phyloP scores from a whole-genome alignment of 768 basidiomycete species.

The Russula ochroleuca region DNA sequence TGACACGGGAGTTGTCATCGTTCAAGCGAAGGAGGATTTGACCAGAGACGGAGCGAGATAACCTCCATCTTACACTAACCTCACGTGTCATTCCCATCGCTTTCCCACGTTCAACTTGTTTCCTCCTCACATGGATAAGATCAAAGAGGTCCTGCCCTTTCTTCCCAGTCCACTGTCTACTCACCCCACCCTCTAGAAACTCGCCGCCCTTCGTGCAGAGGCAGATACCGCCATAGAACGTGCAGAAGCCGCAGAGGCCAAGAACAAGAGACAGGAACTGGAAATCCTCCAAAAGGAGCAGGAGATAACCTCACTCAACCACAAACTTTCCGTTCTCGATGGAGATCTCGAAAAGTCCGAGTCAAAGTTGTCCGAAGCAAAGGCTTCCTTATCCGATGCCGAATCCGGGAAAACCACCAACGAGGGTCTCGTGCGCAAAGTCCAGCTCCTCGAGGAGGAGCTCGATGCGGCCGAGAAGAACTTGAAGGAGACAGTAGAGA shows the following conservation, averaged over 20 bases:
- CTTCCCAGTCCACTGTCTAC: background rate
- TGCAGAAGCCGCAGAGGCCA: conserved; percentile 82
- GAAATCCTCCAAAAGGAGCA: conserved; percentile 77
- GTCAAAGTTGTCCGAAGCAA: conserved; percentile 56
- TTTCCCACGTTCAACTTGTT: conserved; percentile 21
- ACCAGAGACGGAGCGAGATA: background rate
- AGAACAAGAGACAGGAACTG: conserved; percentile 72
- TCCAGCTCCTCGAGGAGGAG: conserved; percentile 91
- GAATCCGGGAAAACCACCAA: conserved; percentile 66
- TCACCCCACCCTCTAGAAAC: conserved; percentile 48
- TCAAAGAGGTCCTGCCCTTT: conserved; percentile 40
- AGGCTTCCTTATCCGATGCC: conserved; percentile 60
- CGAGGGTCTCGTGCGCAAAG: conserved; percentile 75
- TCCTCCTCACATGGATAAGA: conserved; percentile 41
- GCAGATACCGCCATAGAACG: conserved; percentile 77
- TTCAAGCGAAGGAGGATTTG: conserved; percentile 5
- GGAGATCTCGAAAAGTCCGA: conserved; percentile 69
- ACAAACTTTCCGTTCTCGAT: conserved; percentile 64
- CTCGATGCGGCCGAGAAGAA: conserved; percentile 95
- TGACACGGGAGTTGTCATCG: conserved; percentile 63
- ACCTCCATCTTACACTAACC: background rate
- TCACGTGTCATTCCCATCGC: conserved; percentile 16
- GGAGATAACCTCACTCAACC: conserved; percentile 72
- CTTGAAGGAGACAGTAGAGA: conserved; percentile 92
- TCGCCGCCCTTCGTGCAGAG: conserved; percentile 73